Evolutionary conservation across 495 filamentous ascomycete genomes (phyloP).

Genomic region (Podospora sp.): DNA sequence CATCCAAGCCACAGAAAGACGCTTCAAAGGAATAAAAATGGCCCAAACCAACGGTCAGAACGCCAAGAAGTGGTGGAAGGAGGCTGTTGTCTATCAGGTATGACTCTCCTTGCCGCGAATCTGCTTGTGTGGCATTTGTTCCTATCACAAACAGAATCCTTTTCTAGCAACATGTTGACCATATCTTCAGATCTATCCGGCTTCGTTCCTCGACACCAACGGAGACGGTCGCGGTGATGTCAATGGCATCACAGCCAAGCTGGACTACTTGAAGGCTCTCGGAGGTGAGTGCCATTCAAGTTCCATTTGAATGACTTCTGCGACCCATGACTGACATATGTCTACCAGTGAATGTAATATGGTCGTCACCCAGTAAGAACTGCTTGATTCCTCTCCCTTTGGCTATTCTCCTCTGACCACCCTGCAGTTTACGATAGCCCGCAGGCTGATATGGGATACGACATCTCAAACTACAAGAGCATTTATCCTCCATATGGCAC

Average conservation of each 20-base stretch:
- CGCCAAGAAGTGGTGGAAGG: conserved; percentile 13
- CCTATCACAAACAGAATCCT: too few relatives aligned
- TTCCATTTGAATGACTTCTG: too few relatives aligned
- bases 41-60: neutral
- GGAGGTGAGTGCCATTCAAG: conserved; percentile 14
- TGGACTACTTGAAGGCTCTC: conserved; percentile 16
- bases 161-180: neutral
- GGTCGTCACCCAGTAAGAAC: neutral
- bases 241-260: conserved; percentile 17
- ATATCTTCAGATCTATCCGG: neutral
- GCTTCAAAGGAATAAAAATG: neutral
- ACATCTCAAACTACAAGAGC: conserved; percentile 59
- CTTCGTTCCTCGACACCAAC: conserved; percentile 17
- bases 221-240: conserved; percentile 18
- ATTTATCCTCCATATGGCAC: conserved; percentile 67
- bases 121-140: too few relatives aligned
- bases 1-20: neutral
- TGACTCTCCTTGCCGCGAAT: too few relatives aligned
- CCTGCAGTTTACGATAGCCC: neutral
- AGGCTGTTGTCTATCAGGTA: conserved; percentile 11
- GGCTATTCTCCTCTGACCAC: neutral
- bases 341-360: neutral
- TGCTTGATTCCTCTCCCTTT: too few relatives aligned
- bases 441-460: conserved; percentile 1
- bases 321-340: neutral